Evolutionary conservation across 805 yeast genomes (phyloP).

Genomic region (Wickerhamiella alocasiicola): DNA sequence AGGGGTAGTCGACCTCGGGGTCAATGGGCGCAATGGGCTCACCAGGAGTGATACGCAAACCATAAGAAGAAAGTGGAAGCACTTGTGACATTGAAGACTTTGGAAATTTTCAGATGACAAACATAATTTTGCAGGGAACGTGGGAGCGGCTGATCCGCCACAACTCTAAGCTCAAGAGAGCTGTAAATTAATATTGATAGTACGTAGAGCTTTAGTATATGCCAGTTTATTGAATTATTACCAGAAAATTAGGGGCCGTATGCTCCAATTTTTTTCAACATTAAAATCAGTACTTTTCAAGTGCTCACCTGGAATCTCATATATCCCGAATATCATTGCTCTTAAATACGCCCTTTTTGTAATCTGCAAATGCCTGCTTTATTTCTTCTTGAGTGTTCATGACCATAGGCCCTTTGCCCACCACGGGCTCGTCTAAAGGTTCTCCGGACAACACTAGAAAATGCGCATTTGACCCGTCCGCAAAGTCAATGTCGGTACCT

Average conservation of each 20-base stretch:
- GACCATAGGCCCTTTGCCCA: constrained; percentile 11
- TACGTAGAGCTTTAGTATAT: too few species aligned
- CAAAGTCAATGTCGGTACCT: not conserved
- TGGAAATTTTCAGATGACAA: constrained; percentile 9
- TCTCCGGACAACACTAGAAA: constrained; percentile 65
- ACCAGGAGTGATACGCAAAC: constrained; percentile 76
- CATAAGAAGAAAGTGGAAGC: constrained; percentile 77
- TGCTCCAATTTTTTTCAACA: too few species aligned
- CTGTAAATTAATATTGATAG: too few species aligned
- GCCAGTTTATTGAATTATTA: too few species aligned
- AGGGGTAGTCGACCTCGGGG: constrained; percentile 64
- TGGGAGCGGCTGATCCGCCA: too few species aligned
- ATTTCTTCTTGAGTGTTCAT: constrained; percentile 11
- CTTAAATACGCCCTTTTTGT: constrained; percentile 2
- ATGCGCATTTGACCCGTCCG: constrained; percentile 34
- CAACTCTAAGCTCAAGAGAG: too few species aligned
- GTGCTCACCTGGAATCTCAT: too few species aligned
- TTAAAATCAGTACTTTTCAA: too few species aligned
- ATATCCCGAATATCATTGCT: too few species aligned
- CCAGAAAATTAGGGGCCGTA: too few species aligned
- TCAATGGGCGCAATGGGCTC: constrained; percentile 70
- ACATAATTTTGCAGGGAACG: too few species aligned
- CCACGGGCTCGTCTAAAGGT: constrained; percentile 11
- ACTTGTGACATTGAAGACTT: constrained; percentile 24
- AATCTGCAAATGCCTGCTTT: constrained; percentile 11